These are phyloP conservation scores for Melanogaster broomeanus DNA, from an alignment of 768 basidiomycete species.

Conservation along the genomic window DNA sequence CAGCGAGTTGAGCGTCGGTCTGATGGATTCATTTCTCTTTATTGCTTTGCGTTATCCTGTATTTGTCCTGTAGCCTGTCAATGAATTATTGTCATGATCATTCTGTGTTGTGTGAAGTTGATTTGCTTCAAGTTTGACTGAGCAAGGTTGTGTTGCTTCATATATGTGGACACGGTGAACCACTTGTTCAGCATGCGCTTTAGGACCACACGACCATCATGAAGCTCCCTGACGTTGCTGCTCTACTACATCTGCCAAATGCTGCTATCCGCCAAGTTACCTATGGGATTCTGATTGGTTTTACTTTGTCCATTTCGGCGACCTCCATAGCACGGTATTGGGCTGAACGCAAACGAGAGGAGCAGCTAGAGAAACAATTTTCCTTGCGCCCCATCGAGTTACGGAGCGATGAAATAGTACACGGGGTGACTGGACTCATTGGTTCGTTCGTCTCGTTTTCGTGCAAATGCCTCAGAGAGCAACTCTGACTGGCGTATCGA, in stretches of 20 bases:
- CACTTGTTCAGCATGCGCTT: too few species aligned
- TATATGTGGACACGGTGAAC: too few species aligned
- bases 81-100: too few species aligned
- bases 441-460: conserved; percentile 59
- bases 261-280: conserved; percentile 35
- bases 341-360: conserved; percentile 48
- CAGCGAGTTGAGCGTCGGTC: conserved; percentile 65
- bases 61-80: too few species aligned
- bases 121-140: too few species aligned
- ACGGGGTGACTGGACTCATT: conserved; percentile 83
- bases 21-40: conserved; percentile 47
- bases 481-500: not conserved
- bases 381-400: conserved; percentile 65
- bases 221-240: conserved; percentile 7
- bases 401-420: conserved; percentile 74
- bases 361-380: conserved; percentile 27
- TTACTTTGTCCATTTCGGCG: conserved; percentile 74
- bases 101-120: too few species aligned
- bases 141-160: too few species aligned
- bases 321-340: conserved; percentile 61
- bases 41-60: not conserved
- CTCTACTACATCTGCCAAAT: conserved; percentile 25
- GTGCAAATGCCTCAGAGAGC: not conserved
- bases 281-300: conserved; percentile 67
- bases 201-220: too few species aligned